Base-by-base conservation (phyloP, 2,329 filamentous ascomycete species). In the Aquanectria penicillioides region DNA sequence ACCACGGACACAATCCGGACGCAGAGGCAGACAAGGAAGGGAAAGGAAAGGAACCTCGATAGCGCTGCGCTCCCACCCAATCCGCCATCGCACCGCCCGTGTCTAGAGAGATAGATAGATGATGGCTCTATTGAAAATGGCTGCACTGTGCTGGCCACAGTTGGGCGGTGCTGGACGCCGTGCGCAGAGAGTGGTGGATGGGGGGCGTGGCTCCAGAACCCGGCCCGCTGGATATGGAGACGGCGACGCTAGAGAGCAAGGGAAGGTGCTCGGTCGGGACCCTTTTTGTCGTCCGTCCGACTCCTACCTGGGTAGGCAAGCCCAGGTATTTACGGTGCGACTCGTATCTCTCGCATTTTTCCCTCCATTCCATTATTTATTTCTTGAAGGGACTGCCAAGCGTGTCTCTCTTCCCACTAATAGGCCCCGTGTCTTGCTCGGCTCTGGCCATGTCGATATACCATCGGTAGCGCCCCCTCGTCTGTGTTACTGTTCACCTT, bases 221-320 rank as follows among this genome's bases (percentile, higher is more conserved):
- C 56, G 56, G 40, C 49, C 59, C 52, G 54, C 37, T 62, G 47
- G 41, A 51, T 31, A 37, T 34, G 40, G 29, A 18, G 38, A 54
- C 55, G 29, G 34, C 57, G 43, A 55, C 63, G 50, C 61, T 62
- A 49, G 56, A 54, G 55, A 33, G 40, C 36, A 33, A 56, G 47
- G 57, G 57, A 54, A 52, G 53, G 57, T 31, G 49, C 59, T 52
- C 59, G 48, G 25, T 61, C 66, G 66, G 66, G 55, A 50, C 62
- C 40, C 53, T 66, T 66, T 69, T 65, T 69, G 57, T 63, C 38
- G 60, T 44, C 67, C 67, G 67, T 46, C 61, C 64, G 64, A 64
- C 53, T 67, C 53, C 41, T 38, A 17, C 38, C 31, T 46, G 36
- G 31, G 11, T 15, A 26, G 15, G 29, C 12, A 43, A 29, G 25